Conservation (phyloP, 2,329 filamentous ascomycete genomes). For the Alternaria brassicicola region DNA sequence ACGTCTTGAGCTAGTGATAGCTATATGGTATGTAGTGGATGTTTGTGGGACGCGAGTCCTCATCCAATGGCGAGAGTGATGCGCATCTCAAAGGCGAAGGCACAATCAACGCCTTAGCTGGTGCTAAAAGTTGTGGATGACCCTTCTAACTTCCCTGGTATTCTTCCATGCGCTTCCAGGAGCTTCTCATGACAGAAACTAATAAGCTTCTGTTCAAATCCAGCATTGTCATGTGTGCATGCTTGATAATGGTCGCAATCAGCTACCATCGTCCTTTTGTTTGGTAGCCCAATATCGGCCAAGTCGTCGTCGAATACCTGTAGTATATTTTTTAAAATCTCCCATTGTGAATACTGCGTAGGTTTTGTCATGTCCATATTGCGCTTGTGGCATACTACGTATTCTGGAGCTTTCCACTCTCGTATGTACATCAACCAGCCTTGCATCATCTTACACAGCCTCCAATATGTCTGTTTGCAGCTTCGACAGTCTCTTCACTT, state of each 20-base stretch:
- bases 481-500: too few species aligned
- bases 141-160: rapidly evolving
- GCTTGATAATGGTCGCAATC: neutral
- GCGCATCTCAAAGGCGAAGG: neutral
- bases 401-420: neutral
- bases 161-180: neutral
- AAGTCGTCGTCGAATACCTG: neutral
- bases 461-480: too few species aligned
- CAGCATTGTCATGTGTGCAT: neutral
- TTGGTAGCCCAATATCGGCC: neutral
- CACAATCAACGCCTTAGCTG: neutral
- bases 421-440: too few species aligned
- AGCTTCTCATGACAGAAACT: neutral
- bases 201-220: neutral
- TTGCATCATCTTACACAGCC: rapidly evolving
- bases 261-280: neutral
- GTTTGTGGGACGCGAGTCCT: neutral
- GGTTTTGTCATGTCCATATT: neutral
- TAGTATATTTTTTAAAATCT: neutral
- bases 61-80: neutral
- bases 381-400: neutral
- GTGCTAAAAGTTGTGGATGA: rapidly evolving
- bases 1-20: neutral
- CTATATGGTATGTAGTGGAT: too few species aligned
- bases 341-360: neutral